Evolutionary conservation across 2,329 filamentous ascomycete species (phyloP).

Genomic region (Delphinella strobiligena): DNA sequence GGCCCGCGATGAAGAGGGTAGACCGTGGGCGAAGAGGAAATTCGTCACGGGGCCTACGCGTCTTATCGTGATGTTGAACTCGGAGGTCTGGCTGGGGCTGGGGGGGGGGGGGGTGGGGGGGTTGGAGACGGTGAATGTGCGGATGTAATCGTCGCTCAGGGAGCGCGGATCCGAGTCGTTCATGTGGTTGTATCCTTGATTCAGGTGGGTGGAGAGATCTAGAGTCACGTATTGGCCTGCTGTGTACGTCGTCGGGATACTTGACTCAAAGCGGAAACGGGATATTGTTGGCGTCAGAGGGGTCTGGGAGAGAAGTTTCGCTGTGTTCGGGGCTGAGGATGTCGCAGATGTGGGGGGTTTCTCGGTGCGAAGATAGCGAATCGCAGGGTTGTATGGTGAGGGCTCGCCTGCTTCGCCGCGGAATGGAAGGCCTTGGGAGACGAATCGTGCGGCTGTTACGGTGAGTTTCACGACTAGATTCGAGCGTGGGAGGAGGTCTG

Average conservation of each 20-base stretch:
- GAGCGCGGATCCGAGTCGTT: conserved; percentile 64
- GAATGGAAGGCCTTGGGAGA: conserved; percentile 56
- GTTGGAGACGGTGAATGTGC: conserved; percentile 67
- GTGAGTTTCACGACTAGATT: conserved; percentile 62
- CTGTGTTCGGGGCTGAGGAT: conserved; percentile 23
- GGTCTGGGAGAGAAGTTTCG: conserved; percentile 47
- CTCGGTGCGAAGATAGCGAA: conserved; percentile 54
- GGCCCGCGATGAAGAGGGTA: conserved; percentile 16
- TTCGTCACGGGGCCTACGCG: conserved; percentile 57
- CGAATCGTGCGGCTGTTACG: conserved; percentile 48
- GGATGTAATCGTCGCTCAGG: conserved; percentile 72
- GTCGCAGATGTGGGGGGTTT: conserved; percentile 21
- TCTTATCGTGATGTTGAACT: conserved; percentile 62
- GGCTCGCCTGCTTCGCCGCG: conserved; percentile 45
- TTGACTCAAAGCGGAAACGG: conserved; percentile 48
- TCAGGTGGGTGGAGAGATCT: conserved; percentile 57
- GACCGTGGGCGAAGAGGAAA: conserved; percentile 42
- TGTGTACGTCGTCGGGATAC: conserved; percentile 37
- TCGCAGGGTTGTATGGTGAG: conserved; percentile 69
- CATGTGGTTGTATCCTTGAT: conserved; percentile 73
- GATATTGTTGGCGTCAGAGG: conserved; percentile 54
- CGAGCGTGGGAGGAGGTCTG: conserved; percentile 50
- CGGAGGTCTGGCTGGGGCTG: conserved; percentile 17
- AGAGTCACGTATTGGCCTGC: conserved; percentile 70
- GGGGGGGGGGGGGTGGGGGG: conserved; percentile 35